Conservation (phyloP, 2,329 filamentous ascomycete genomes). For the Ramularia endophylla region DNA sequence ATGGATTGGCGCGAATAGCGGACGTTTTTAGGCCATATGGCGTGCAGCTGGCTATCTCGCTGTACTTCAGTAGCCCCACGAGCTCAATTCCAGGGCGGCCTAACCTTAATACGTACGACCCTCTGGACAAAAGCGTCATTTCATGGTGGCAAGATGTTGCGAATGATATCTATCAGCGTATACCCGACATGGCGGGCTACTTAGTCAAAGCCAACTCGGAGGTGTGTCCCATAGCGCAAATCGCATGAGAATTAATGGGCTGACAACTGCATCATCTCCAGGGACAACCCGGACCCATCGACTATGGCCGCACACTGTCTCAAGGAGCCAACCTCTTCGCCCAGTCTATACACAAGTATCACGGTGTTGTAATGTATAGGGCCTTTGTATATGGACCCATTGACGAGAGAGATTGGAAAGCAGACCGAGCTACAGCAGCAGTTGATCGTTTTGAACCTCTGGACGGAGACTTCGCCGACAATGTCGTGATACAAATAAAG, state of each 20-base stretch:
- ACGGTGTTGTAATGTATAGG: constrained; percentile 62
- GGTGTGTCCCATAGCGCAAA: no score
- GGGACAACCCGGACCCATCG: constrained; percentile 63
- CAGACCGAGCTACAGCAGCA: constrained; percentile 64
- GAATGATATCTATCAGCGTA: constrained; percentile 50
- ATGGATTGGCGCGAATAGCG: constrained; percentile 57
- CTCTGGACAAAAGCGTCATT: constrained; percentile 54
- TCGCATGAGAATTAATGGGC: no score
- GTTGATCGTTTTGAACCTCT: constrained; percentile 61
- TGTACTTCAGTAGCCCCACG: constrained; percentile 63
- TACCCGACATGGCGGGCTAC: constrained; percentile 65
- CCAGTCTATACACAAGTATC: constrained; percentile 50
- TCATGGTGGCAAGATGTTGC: constrained; percentile 59
- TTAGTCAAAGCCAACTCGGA: constrained; percentile 68
- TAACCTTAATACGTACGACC: constrained; percentile 58
- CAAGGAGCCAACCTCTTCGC: constrained; percentile 66
- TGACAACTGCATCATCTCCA: no score
- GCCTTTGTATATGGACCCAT: constrained; percentile 65
- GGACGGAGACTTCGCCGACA: constrained; percentile 61
- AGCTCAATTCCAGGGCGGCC: constrained; percentile 35
- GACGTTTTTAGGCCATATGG: constrained; percentile 63
- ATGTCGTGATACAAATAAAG: constrained; percentile 68
- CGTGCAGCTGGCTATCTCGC: constrained; percentile 57
- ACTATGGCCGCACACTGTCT: constrained; percentile 63
- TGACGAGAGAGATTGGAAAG: constrained; percentile 56